Conservation (phyloP, 129 eudicot species). For the Oenanthe sinensis region DNA sequence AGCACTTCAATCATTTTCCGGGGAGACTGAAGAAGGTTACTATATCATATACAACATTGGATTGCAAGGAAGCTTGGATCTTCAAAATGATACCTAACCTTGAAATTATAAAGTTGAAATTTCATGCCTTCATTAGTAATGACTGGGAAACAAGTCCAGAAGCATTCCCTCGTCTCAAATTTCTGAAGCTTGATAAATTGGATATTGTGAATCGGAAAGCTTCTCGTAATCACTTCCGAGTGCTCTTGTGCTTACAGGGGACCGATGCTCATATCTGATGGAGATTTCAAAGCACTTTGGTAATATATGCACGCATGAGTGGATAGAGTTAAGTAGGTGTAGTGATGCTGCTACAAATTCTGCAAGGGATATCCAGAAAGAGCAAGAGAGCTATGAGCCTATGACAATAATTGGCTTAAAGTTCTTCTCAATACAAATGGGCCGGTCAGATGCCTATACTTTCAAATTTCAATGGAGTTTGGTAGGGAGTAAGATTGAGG, state of each 20-base stretch:
- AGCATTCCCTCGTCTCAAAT: not conserved
- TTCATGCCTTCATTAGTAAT: conserved; percentile 6
- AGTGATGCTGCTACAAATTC: conserved; percentile 15
- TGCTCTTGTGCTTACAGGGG: not conserved
- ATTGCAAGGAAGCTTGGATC: not conserved
- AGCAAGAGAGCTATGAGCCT: conserved; percentile 14
- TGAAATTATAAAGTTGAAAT: too few species aligned
- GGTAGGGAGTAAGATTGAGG: too few species aligned
- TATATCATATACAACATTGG: too few species aligned
- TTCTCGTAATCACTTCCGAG: not conserved
- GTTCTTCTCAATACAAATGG: too few species aligned
- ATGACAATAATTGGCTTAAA: too few species aligned
- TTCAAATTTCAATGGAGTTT: too few species aligned
- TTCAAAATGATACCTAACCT: not conserved
- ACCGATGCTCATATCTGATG: not conserved
- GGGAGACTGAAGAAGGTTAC: too few species aligned
- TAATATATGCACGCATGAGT: not conserved
- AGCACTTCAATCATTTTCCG: too few species aligned
- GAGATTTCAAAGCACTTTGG: not conserved
- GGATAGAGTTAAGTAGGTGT: conserved; percentile 16
- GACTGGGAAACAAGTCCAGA: conserved; percentile 19
- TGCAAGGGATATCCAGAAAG: conserved; percentile 19
- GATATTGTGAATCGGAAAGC: not conserved
- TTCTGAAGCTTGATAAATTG: not conserved
- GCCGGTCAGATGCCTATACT: too few species aligned